These are phyloP conservation scores for Paramecium primaurelia DNA, from an alignment of 73 alveolate genomes.

Conservation along the genomic window DNA sequence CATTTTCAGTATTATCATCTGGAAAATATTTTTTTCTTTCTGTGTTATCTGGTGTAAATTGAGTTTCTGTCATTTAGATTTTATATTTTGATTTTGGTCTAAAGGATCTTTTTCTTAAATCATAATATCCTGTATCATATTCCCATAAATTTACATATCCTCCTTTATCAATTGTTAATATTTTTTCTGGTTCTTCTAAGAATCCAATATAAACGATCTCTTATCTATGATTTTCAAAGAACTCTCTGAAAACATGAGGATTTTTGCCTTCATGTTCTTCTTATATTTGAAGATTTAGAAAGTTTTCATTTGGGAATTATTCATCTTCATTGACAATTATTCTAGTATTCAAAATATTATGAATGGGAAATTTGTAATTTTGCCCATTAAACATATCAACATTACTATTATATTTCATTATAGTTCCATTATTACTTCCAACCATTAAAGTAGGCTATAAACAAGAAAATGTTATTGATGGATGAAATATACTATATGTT, in stretches of 20 bases:
- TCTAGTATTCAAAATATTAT: constrained; percentile 12
- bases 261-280: not conserved
- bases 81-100: constrained; percentile 17
- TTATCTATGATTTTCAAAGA: not conserved
- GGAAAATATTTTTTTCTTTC: constrained; percentile 16
- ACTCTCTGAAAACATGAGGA: constrained; percentile 42
- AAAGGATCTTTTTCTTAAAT: constrained; percentile 16
- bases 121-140: constrained; percentile 32
- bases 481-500: not conserved
- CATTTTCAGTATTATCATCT: not conserved
- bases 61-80: not conserved
- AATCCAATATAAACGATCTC: not conserved
- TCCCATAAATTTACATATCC: not conserved
- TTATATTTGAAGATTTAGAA: not conserved
- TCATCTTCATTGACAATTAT: constrained; percentile 31
- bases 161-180: constrained; percentile 15
- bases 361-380: constrained; percentile 32
- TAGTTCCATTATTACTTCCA: constrained; percentile 6
- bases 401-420: constrained; percentile 46
- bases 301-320: not conserved
- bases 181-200: not conserved
- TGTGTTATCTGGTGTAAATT: not conserved
- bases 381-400: constrained; percentile 14
- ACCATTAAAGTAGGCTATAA: not conserved
- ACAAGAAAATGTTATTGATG: not conserved